phyloP scores from a whole-genome alignment of 1,284 basidiomycete genomes.

The Cryptococcus neoformans region DNA sequence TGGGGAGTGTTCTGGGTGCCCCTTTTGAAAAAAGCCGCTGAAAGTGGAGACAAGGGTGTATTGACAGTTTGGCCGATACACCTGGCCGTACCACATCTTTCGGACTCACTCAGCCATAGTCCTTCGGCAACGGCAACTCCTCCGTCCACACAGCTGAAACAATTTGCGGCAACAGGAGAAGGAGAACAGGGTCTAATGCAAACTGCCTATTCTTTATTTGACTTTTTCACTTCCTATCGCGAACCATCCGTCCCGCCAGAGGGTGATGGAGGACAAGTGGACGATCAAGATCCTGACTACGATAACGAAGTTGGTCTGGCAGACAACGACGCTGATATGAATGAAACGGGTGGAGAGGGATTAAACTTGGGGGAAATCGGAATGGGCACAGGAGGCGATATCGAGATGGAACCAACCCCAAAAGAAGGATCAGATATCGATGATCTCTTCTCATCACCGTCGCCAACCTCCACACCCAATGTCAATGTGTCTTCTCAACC shows the following conservation, averaged over 20 bases:
- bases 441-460: conserved; percentile 34
- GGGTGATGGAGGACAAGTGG: conserved; percentile 9
- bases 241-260: conserved; percentile 15
- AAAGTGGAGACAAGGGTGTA: conserved; percentile 20
- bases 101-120: background rate
- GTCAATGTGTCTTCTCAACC: background rate
- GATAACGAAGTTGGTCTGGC: background rate
- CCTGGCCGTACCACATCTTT: conserved; percentile 10
- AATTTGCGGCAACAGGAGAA: background rate
- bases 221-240: conserved; percentile 29
- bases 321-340: background rate
- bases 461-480: conserved; percentile 4
- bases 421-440: conserved; percentile 25
- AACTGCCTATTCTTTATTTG: conserved; percentile 28
- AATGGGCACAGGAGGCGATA: too few relatives aligned
- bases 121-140: background rate
- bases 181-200: conserved; percentile 14
- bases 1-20: conserved; percentile 40
- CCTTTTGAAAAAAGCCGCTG: conserved; percentile 3
- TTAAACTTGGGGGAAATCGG: too few relatives aligned
- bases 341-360: too few relatives aligned
- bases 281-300: conserved; percentile 2
- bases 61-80: conserved; percentile 43
- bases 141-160: background rate
- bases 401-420: background rate